phyloP scores from a whole-genome alignment of 768 basidiomycete species.

The Tubosaeta sp. region DNA sequence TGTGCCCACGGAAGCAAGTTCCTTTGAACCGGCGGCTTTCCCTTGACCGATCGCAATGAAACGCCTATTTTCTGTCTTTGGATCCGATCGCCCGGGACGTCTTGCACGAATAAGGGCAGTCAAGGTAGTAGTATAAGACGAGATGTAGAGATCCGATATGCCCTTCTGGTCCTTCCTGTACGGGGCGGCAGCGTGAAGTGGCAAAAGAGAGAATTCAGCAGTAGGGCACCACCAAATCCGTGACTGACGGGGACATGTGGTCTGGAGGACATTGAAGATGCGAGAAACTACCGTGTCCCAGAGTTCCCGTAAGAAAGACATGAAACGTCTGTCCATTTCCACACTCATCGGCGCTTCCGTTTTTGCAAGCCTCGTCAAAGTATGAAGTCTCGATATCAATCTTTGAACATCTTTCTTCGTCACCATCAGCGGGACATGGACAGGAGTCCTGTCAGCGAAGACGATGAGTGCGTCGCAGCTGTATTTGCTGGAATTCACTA shows the following conservation, averaged over 20 bases:
- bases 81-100: background rate
- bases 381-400: background rate
- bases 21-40: no score
- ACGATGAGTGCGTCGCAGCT: background rate
- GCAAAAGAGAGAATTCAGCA: no score
- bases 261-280: no score
- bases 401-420: background rate
- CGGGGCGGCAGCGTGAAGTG: no score
- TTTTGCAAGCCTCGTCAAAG: background rate
- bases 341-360: background rate
- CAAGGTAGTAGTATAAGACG: background rate
- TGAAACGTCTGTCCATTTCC: background rate
- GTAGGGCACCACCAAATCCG: no score
- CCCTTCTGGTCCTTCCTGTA: background rate
- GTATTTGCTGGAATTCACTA: no score
- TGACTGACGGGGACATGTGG: no score
- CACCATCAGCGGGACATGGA: background rate
- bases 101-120: background rate
- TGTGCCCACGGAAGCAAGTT: no score
- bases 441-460: background rate
- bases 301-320: background rate
- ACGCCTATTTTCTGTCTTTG: background rate
- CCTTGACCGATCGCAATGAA: background rate
- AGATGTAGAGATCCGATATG: background rate
- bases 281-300: background rate